Base-by-base conservation (phyloP, 768 basidiomycete genomes). In the Amanita molliuscula region DNA sequence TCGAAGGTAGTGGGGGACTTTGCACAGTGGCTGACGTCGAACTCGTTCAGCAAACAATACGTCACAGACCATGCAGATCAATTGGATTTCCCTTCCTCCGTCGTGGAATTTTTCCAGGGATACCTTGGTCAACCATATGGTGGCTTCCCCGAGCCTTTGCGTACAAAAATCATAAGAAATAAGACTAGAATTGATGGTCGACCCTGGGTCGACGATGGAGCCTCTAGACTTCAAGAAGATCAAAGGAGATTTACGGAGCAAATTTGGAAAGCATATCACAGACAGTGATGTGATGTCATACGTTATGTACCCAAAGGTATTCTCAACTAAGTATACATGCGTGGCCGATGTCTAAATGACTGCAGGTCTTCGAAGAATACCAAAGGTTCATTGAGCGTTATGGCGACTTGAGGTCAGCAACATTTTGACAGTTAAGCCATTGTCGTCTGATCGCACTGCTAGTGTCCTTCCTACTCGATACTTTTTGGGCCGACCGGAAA, bases 1-100 rank as follows among this genome's bases (percentile, higher is more conserved):
- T 98, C 96, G 37, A 99, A 98, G 73, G 91, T 95, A 43, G 94
- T 97, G 44, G 96, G 96, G 21, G 96, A 99, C 72, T 96, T 99
- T 67, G 96, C 96, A 15, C 96, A 99, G 68, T 96, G 88, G 86
- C 94, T 97, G 92, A 94, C 92, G 31, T 88, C 89, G 56, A 98
- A 98, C 74, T 81, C 82, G 54, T 73, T 98, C 52, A 77, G 82
- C 48, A 91, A 92, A 67, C 69, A 84, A 57, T 85, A 97, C 51
- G 93, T 99, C 26, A 63, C 94, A 50, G 77, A 81, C 7, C 81
- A 84, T 45, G 96, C 95, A 37, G 87, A 88, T 37, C 78, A 80
- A 51, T 82, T 99, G 53, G 96, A 99, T 67, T 97, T 99, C 84
- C 96, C 96, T 7, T 93, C 90, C 9, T 93, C 88, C 29, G 90